Evolutionary conservation across 179 eudicot species (phyloP).

Genomic region (Gypsophila paniculata): DNA sequence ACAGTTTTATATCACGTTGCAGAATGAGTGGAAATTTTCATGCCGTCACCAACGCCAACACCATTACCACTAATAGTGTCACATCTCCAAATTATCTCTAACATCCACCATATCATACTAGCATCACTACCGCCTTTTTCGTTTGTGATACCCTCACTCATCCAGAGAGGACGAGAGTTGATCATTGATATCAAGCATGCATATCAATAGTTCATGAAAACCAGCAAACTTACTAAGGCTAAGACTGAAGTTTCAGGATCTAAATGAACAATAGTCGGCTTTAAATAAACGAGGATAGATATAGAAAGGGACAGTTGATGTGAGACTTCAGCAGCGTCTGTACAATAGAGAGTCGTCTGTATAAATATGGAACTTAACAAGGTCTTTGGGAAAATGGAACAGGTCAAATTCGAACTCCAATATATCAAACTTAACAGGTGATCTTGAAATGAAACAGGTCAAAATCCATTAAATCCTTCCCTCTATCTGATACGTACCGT

Average conservation of each 20-base stretch:
- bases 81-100: neutral
- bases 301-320: neutral
- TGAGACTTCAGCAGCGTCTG: neutral
- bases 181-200: slow-evolving; percentile 4
- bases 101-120: neutral
- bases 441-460: neutral
- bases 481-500: neutral
- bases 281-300: neutral
- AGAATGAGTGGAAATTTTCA: too few relatives aligned
- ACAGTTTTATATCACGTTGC: too few relatives aligned
- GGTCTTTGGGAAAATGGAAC: too few relatives aligned
- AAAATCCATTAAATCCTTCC: neutral
- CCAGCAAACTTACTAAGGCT: neutral
- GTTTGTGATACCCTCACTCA: neutral
- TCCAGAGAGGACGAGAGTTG: slow-evolving; percentile 8
- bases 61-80: slow-evolving; percentile 1
- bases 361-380: too few relatives aligned
- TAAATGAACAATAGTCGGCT: neutral
- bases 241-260: too few relatives aligned
- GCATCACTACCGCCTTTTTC: neutral
- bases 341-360: neutral
- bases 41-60: slow-evolving; percentile 3
- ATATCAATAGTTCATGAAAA: neutral
- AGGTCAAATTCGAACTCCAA: too few relatives aligned
- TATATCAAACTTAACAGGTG: neutral